A percentile compares a stretch with the other conserved stretches of the same genome.
These are phyloP conservation scores for Calycina herbarum DNA, from an alignment of 2,329 filamentous ascomycete species.

Conservation along the genomic window DNA sequence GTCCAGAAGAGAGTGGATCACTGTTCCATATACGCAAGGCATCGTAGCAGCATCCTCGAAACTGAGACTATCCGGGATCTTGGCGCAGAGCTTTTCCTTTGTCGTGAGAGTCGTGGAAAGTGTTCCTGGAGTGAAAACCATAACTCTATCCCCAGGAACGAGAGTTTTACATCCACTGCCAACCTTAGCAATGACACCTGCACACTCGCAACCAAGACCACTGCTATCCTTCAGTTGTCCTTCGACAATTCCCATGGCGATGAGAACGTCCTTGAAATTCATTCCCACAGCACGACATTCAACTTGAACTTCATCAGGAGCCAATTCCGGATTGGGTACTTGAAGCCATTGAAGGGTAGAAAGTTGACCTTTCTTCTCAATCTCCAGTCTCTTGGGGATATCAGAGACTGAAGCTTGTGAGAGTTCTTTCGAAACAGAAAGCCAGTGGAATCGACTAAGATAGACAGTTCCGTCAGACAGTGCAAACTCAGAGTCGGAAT, in stretches of 20 bases:
- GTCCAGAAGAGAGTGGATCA: constrained; percentile 22
- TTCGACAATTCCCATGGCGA: constrained; percentile 25
- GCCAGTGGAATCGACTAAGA: neutral
- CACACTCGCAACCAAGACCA: constrained; percentile 28
- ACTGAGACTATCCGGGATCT: constrained; percentile 23
- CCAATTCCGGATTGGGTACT: neutral
- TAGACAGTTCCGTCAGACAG: neutral
- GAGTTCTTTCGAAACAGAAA: constrained; percentile 16
- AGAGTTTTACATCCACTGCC: constrained; percentile 28
- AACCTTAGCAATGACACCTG: constrained; percentile 30
- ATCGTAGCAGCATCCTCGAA: constrained; percentile 24
- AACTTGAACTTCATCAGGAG: constrained; percentile 17
- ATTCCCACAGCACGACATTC: constrained; percentile 16
- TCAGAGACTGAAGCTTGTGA: neutral
- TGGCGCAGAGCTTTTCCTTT: constrained; percentile 25
- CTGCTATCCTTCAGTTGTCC: constrained; percentile 14
- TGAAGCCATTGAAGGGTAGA: constrained; percentile 22
- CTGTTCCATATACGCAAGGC: constrained; percentile 23
- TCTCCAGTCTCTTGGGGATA: constrained; percentile 15
- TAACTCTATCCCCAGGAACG: constrained; percentile 31
- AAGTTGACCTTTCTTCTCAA: constrained; percentile 22
- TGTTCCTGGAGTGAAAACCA: constrained; percentile 6
- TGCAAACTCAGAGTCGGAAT: neutral
- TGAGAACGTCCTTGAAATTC: constrained; percentile 31
- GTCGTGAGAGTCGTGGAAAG: constrained; percentile 5